phyloP scores from a whole-genome alignment of 371 early-diverging fungal genomes.

The Actinomucor elegans region DNA sequence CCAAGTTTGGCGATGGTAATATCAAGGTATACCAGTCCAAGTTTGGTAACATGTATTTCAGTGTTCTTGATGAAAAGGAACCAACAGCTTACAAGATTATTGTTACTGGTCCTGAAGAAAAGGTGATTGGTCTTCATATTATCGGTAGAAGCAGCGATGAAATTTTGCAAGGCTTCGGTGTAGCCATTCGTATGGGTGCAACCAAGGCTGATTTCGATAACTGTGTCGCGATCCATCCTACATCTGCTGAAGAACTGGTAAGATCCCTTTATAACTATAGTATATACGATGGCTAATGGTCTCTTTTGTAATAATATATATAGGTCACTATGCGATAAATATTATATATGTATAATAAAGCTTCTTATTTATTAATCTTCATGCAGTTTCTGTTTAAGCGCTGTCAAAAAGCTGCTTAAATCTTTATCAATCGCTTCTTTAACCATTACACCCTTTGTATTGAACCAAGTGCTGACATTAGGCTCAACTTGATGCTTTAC shows the following conservation, averaged over 20 bases:
- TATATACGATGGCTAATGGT: too few species aligned
- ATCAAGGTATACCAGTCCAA: conserved; percentile 83
- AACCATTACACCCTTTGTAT: conserved; percentile 26
- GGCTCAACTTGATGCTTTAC: conserved; percentile 13
- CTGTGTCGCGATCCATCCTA: conserved; percentile 97
- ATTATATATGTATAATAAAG: not conserved
- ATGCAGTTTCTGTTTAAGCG: conserved; percentile 20
- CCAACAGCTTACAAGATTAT: conserved; percentile 91
- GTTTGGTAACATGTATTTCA: conserved; percentile 92
- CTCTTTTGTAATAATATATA: too few species aligned
- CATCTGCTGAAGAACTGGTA: conserved; percentile 92
- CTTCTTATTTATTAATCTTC: conserved; percentile 15
- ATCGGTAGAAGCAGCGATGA: conserved; percentile 92
- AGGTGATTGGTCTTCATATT: conserved; percentile 94
- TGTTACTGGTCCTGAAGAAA: conserved; percentile 81
- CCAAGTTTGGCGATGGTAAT: conserved; percentile 68
- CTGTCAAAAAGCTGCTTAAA: conserved; percentile 11
- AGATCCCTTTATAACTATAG: too few species aligned
- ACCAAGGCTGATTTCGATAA: conserved; percentile 93
- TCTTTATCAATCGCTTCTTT: conserved; percentile 27
- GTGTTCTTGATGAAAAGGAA: conserved; percentile 87
- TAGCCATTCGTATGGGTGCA: conserved; percentile 89
- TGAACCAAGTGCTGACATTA: conserved; percentile 38
- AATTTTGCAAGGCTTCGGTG: conserved; percentile 90
- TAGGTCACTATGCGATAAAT: conserved; percentile 36